Evolutionary conservation across 2,329 filamentous ascomycete genomes (phyloP), one percentile per base, ranked within the genome.

Genomic region (Phaeosphaeriaceae sp.): DNA sequence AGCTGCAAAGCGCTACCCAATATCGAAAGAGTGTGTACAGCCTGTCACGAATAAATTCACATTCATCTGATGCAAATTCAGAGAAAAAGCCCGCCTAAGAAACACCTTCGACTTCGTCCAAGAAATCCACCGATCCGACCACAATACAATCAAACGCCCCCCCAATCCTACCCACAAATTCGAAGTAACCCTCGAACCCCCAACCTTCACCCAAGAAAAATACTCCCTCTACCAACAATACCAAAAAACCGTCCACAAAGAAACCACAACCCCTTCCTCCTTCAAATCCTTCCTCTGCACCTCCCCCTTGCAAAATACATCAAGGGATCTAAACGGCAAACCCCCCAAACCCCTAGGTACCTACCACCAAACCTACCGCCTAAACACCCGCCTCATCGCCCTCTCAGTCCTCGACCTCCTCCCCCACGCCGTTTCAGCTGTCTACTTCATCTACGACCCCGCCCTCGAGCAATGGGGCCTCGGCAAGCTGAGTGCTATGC

Each of bases 361-460:
- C 1, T 93, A 84, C 61, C 90, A 94, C 63, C 89, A 93, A 67
- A 92, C 88, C 74, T 93, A 92, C 68, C 82, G 89, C 23, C 77
- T 94, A 2, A 88, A 94, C 64, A 89, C 88, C 17, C 80, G 84
- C 41, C 78, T 94, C 12, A 84, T 93, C 18, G 90, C 90, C 2
- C 81, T 94, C 56, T 87, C 87, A 0, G 87, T 94, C 1, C 76
- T 94, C 4, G 90, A 94, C 66, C 78, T 94, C 7, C 77, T 94
- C 1, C 90, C 90, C 0, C 78, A 90, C 49, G 87, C 84, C 58
- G 87, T 94, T 41, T 92, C 89, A 61, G 87, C 87, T 4, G 90
- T 94, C 9, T 94, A 94, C 74, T 90, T 94, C 67, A 75, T 94
- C 52, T 94, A 94, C 65, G 83, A 92, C 63, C 85, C 87, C 63